Conservation (phyloP, 192 early-diverging fungal genomes). For the Backusella circina region DNA sequence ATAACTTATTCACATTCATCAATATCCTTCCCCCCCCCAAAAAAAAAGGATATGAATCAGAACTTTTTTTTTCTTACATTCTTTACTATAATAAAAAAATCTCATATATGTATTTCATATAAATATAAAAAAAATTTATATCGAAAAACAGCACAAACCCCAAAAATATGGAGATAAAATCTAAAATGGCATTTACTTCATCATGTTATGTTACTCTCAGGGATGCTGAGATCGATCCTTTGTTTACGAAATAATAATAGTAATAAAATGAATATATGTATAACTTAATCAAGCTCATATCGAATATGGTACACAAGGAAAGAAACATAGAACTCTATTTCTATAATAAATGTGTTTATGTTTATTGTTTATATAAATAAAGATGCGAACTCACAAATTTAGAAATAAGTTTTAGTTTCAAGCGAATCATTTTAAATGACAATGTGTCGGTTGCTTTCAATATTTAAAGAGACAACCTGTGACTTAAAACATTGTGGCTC, state of each 20-base stretch:
- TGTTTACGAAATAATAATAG: neutral
- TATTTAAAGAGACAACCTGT: neutral
- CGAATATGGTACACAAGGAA: neutral
- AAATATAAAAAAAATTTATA: neutral
- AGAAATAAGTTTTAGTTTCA: constrained; percentile 2
- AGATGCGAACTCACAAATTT: neutral
- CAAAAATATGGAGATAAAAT: neutral
- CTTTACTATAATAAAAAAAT: neutral
- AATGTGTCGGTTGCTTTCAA: constrained; percentile 3
- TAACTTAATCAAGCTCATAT: neutral
- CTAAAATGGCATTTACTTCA: neutral
- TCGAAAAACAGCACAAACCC: neutral
- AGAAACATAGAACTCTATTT: neutral
- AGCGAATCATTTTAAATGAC: constrained; percentile 1
- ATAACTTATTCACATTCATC: neutral
- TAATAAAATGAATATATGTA: neutral
- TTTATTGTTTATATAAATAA: neutral
- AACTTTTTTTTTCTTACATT: neutral
- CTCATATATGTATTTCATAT: neutral
- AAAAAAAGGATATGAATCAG: neutral
- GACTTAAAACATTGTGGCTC: neutral
- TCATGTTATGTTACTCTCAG: neutral
- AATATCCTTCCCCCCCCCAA: neutral
- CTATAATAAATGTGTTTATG: neutral
- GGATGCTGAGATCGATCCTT: neutral